Conservation (phyloP, 805 yeast species). For the Naumovozyma castellii region DNA sequence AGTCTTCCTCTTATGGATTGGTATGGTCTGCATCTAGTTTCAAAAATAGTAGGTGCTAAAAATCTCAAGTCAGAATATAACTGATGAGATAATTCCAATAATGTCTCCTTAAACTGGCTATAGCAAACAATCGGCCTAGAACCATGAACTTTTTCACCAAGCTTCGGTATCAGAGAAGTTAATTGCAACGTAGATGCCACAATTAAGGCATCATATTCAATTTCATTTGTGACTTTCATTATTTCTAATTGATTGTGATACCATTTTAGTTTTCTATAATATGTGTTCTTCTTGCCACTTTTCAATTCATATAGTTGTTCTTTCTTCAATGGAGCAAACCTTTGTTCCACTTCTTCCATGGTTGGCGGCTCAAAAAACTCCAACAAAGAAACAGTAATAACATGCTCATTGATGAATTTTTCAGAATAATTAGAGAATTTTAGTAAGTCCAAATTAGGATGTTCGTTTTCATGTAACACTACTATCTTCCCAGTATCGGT, state of each 20-base stretch:
- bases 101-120: slow-evolving; percentile 68
- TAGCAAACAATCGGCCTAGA: slow-evolving; percentile 81
- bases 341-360: slow-evolving; percentile 34
- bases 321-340: slow-evolving; percentile 33
- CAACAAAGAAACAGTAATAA: slow-evolving; percentile 63
- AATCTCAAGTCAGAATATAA: slow-evolving; percentile 58
- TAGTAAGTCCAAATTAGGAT: slow-evolving; percentile 68
- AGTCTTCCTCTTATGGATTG: slow-evolving; percentile 91
- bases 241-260: slow-evolving; percentile 31
- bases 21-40: slow-evolving; percentile 73
- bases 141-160: slow-evolving; percentile 65
- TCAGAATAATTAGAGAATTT: slow-evolving; percentile 57
- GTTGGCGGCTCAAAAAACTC: slow-evolving; percentile 74
- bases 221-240: slow-evolving; percentile 40
- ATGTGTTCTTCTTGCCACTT: slow-evolving; percentile 53
- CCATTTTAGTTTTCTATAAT: slow-evolving; percentile 54
- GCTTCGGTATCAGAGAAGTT: slow-evolving; percentile 49
- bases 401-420: slow-evolving; percentile 41
- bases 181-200: slow-evolving; percentile 65
- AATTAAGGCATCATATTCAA: slow-evolving; percentile 66
- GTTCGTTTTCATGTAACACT: slow-evolving; percentile 86
- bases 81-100: slow-evolving; percentile 61
- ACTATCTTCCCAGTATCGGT: slow-evolving; percentile 48
- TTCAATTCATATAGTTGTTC: slow-evolving; percentile 49
- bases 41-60: slow-evolving; percentile 74